Base-by-base conservation (phyloP, 176 grass and related monocot genomes). In the Lolium perenne region DNA sequence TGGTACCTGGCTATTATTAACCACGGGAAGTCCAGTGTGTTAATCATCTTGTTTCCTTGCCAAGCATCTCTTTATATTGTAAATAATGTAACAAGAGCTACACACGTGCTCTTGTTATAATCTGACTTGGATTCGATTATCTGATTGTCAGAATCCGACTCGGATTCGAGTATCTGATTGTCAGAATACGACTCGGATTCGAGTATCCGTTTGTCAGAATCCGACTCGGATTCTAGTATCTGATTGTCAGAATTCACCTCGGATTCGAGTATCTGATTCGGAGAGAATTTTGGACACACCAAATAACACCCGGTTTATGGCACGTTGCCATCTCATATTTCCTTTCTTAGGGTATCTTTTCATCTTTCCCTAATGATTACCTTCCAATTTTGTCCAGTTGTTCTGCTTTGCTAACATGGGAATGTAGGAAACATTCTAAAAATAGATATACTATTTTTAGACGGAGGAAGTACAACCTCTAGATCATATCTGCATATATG, bases 241-340 rank as follows among this genome's bases (percentile, higher is more conserved):
- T 35, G 1, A 43, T 50, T 76, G 72, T 32, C 48, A 29, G 48
- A 76, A 74, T 51, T 46, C 22, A 22, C 29, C 1, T 74, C 45
- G 46, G 71, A 50, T 50, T 50, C 71, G 32, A 47, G 46, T 47
- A 47, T 47, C 46, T 47, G 15, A 16, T 76, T 76, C 8, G 72
- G 23, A 29, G 4, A 32, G 18, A 51, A 53, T 17, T 73, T 2
- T 53, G 26, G 48, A 53, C 48, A 53, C 5, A 16, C 23, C 23
- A 76, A 75, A 75, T 29, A 75, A 16, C 71, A 51, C 14, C 22
- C 6, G 32, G 32, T 35, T 35, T 35, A 1, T 3, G 23, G 64
- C 61, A 60, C 60, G 78, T 38, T 70, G 35, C 13, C 8, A 26
- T 83, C 69, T 20, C 59, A 60, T 79, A 65, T 83, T 84, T 47